Base-by-base conservation (phyloP, 202 grass and related monocot genomes). In the Dendrocalamus latiflorus region DNA sequence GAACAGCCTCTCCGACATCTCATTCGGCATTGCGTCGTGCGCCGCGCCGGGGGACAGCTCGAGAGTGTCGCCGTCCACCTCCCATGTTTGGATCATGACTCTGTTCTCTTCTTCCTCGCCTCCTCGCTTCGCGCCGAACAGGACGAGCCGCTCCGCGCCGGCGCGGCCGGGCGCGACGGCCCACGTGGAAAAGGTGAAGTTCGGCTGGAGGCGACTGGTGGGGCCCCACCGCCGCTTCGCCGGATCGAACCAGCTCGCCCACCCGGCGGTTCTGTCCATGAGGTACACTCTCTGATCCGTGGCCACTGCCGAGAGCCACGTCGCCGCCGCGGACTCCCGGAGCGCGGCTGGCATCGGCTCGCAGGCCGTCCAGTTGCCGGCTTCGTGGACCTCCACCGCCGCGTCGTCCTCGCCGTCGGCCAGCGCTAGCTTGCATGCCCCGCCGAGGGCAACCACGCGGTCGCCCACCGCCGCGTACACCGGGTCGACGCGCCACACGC, bases 401-500 rank as follows among this genome's bases (percentile, higher is more conserved):
- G 85, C 76, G 1, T 47, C 68, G 80, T 89, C 74, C 66, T 89
- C 88, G 16, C 83, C 90, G 0, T 85, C 91, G 13, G 12, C 76
- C 42, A 96, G 68, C 8, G 83, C 87, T 5, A 97, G 81, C 3
- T 72, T 14, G 75, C 88, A 89, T 70, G 90, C 88, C 36, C 94
- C 92, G 56, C 95, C 94, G 9, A 88, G 77, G 9, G 86, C 86
- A 8, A 94, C 88, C 53, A 97, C 51, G 74, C 84, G 88, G 64
- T 43, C 78, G 6, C 92, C 92, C 20, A 94, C 86, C 13, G 89
- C 77, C 20, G 92, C 94, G 42, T 94, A n/a, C 37, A 92, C 90
- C n/a, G 94, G 89, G 60, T 97, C 92, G 33, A 92, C 82, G 71
- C 94, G 92, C 94, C 94, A 93, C 69, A 88, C 86, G 65, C 34